Base-by-base conservation (phyloP, 2,329 filamentous ascomycete genomes). In the Graphilbum fragrans region DNA sequence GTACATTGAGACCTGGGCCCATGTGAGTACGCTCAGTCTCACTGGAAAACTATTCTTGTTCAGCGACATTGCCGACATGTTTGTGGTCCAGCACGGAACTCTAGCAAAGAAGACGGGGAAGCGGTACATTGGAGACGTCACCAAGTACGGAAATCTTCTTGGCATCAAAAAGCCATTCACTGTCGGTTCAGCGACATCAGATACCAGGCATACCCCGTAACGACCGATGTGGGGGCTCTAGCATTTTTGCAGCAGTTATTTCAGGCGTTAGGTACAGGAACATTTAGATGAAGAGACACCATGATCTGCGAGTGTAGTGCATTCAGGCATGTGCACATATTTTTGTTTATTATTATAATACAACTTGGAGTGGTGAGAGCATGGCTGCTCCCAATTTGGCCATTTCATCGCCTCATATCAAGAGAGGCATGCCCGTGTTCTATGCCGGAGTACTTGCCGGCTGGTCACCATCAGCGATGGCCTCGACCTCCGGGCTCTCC, bases 1-100 rank as follows among this genome's bases (percentile, higher is more conserved):
- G 14, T 98, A 92, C 57, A 74, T 95, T 22, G 92, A 98, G 66
- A 92, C 84, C 18, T 95, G 88, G 81, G 90, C 92, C 3, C 73
- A 92, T 16, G 84, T 94, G 16, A 80, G 72, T 49, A 80, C 75
- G 12, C 61, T 96, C 49, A 96, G 90, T 62, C 59, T 95, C 45
- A 94, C 86, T 31, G 92, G 90, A 1, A 80, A 76, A 55, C 63
- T 96, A 31, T 65, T 98, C 43, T 61, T 81, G 44, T 63, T 66
- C 49, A 65, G 65, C 2, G 63, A 67, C 36, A 61, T 93, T 33
- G 83, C 83, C 37, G 85, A 94, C 59, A 64, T 80, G 38, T 84
- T 93, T 53, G 58, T 93, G 40, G 86, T 94, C 42, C 88, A 95
- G 65, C 92, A 90, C 70, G 69, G 75, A 44, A 61, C 66, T 42